These are phyloP conservation scores for Microstegium vimineum DNA, from an alignment of 176 grass and related monocot genomes.

Conservation along the genomic window DNA sequence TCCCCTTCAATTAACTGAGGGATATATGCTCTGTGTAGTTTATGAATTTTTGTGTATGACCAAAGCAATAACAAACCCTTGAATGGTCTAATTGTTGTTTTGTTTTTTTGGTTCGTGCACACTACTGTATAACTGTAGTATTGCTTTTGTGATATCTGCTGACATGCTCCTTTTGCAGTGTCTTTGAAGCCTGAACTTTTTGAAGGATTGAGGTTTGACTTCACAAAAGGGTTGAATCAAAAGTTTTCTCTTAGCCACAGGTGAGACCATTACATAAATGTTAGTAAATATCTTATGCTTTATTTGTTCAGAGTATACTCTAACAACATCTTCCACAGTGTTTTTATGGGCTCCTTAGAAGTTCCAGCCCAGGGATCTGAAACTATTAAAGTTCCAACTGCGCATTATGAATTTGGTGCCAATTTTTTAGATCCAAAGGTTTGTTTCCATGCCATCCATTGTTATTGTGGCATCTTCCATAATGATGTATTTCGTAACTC, in stretches of 20 bases:
- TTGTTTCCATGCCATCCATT: constrained; percentile 23
- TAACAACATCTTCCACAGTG: constrained; percentile 45
- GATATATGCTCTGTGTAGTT: neutral
- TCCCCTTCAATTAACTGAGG: neutral
- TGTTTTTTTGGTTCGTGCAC: neutral
- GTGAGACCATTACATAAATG: constrained; percentile 16
- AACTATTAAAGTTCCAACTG: constrained; percentile 80
- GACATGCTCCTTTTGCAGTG: constrained; percentile 58
- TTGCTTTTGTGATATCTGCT: constrained; percentile 27
- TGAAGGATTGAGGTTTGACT: constrained; percentile 94
- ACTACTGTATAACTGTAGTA: neutral
- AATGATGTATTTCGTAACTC: constrained; percentile 18
- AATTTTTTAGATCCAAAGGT: constrained; percentile 98
- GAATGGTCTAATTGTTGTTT: neutral
- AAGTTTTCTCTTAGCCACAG: constrained; percentile 95
- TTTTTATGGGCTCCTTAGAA: constrained; percentile 94
- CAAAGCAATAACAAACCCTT: neutral
- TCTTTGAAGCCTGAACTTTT: constrained; percentile 96
- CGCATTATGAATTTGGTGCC: constrained; percentile 97
- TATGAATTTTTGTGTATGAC: neutral
- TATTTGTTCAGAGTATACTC: constrained; percentile 14
- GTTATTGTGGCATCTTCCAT: neutral
- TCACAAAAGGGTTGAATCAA: constrained; percentile 83
- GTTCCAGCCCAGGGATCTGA: constrained; percentile 75
- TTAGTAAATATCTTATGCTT: neutral